Base-by-base conservation (phyloP, 2,329 filamentous ascomycete species). In the Chrysoporthe deuterocubensis region DNA sequence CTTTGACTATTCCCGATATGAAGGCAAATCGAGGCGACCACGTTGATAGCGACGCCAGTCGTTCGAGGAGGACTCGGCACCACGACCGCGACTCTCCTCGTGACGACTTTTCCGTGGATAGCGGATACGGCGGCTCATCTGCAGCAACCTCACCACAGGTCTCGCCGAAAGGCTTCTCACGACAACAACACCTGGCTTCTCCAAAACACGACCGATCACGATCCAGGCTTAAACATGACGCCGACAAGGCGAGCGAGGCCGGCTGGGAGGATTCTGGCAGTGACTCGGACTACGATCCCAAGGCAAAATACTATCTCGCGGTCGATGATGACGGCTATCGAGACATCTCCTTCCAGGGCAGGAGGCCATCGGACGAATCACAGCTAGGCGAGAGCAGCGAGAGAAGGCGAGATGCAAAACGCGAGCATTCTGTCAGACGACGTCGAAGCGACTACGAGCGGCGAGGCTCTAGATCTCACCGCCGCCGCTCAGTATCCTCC, bases 221-320 rank as follows among this genome's bases (percentile, higher is more conserved):
- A 13, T 37, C 4, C n/a, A 26, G 8, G 61, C 9, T 18, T 8
- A 67, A 37, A 13, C 56, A 64, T 9, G 56, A 57, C 26, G 60
- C 44, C 42, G 34, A 58, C 54, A n/a, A 32, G 60, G 42, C 4
- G 48, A 21, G 32, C 32, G 26, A 69, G 54, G 48, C 46, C 46
- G n/a, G 37, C 59, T n/a, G 59, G 26, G 3, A 32, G 26, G 44
- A 56, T 1, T 54, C 26, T 9, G 65, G 32, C 50, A 65, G 62
- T n/a, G 67, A 64, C 21, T 62, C 67, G 56, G 67, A 67, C 61
- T 69, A 69, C 37, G 65, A 69, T 18, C 67, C 67, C 3, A 69
- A 63, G 37, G 65, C 66, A 43, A 69, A 67, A 26, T 69, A 69
- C 44, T 69, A 69, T 32, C 26, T 67, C 7, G 32, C 63, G 7